phyloP scores from a whole-genome alignment of 1,284 basidiomycete species.

The Pascua guehoae region DNA sequence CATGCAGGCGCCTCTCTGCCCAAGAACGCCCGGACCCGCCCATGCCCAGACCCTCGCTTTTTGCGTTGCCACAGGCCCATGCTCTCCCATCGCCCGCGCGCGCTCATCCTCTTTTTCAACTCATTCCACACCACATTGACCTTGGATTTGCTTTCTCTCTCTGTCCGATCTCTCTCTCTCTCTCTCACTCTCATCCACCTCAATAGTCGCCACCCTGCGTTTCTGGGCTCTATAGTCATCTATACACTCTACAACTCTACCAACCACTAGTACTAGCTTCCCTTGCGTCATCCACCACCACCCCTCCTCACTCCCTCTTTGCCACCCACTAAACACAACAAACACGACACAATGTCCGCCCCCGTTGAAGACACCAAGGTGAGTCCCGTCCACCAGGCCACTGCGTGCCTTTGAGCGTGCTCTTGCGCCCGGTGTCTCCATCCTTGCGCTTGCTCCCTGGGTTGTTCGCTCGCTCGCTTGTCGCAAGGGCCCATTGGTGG shows the following conservation, averaged over 20 bases:
- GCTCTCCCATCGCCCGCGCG: not conserved
- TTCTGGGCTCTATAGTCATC: not conserved
- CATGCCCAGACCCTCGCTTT: not conserved
- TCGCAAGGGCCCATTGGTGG: no score
- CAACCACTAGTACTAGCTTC: not conserved
- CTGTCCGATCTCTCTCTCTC: not conserved
- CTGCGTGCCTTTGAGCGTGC: no score
- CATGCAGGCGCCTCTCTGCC: no score
- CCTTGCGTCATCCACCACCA: not conserved
- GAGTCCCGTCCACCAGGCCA: constrained; percentile 2
- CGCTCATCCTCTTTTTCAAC: not conserved
- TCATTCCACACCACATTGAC: no score
- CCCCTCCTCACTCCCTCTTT: constrained; percentile 1
- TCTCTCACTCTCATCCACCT: not conserved
- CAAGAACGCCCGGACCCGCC: no score
- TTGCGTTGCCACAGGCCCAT: constrained; percentile 1
- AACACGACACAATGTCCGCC: constrained; percentile 17
- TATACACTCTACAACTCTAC: not conserved
- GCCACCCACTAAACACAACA: constrained; percentile 8
- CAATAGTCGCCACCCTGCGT: not conserved
- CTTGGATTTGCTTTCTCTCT: not conserved
- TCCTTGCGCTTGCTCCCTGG: no score
- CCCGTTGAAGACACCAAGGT: constrained; percentile 21
- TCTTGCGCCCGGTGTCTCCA: no score
- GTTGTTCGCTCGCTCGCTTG: no score